Conservation (phyloP, 208 protist genomes). For the Crithidia fasciculata region DNA sequence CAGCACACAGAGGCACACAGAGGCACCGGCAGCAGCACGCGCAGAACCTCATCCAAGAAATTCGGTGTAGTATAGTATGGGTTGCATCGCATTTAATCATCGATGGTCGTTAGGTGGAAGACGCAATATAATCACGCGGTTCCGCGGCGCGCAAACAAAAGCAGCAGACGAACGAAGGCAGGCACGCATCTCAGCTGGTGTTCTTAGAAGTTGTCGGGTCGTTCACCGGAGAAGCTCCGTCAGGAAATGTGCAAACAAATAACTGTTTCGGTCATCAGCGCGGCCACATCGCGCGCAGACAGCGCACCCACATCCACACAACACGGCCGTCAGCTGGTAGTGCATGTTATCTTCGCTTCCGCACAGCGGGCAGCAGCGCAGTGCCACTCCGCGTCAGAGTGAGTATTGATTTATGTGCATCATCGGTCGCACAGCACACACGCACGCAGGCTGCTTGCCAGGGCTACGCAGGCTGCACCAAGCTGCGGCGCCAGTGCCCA, state of each 20-base stretch:
- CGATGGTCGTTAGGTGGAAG: slow-evolving; percentile 22
- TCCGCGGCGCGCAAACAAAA: slow-evolving; percentile 1
- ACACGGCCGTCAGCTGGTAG: slow-evolving; percentile 43
- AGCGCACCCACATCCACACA: neutral
- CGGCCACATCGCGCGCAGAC: neutral
- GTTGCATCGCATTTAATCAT: slow-evolving; percentile 28
- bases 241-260: slow-evolving; percentile 33
- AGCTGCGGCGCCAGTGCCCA: too few relatives aligned
- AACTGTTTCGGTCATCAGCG: slow-evolving; percentile 28
- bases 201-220: slow-evolving; percentile 18
- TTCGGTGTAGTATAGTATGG: slow-evolving; percentile 38
- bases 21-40: neutral
- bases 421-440: slow-evolving; percentile 19
- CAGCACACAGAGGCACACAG: neutral
- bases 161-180: neutral
- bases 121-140: slow-evolving; percentile 22
- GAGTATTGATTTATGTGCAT: slow-evolving; percentile 60
- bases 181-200: slow-evolving; percentile 17
- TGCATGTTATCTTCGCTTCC: slow-evolving; percentile 62
- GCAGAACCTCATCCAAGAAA: slow-evolving; percentile 25
- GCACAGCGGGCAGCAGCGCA: slow-evolving; percentile 31
- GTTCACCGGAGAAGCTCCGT: slow-evolving; percentile 12
- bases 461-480: too few relatives aligned
- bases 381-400: slow-evolving; percentile 38
- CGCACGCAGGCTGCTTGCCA: neutral